Base-by-base conservation (phyloP, 257 asterid genomes). In the Capsicum baccatum region DNA sequence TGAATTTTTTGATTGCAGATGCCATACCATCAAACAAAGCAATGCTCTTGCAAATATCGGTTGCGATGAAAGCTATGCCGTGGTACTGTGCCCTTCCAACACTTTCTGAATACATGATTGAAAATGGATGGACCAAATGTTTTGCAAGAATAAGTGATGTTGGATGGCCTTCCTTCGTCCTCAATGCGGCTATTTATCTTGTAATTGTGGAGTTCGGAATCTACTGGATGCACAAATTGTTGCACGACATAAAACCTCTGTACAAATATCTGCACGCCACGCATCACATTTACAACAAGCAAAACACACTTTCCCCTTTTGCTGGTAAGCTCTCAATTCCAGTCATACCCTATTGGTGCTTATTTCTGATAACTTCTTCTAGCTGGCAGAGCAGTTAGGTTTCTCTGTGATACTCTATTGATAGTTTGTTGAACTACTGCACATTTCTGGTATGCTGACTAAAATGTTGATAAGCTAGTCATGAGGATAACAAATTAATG, bases 251-350 rank as follows among this genome's bases (percentile, higher is more conserved):
- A 85, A 95, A 94, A 78, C 99, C 99, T 60, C 95, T 97, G 39
- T 97, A 97, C 84, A 96, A 96, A 92, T 89, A 92, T 90, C 99
- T 96, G 47, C 98, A 96, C 57, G 98, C 97, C 69, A 94, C 97
- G 5, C 98, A 96, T 89, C 99, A 96, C 90, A 94, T 96, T 88
- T 93, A 96, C 89, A 96, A 96, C 96, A 96, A 96, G 97, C 98
- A 96, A 86, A 94, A 94, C 82, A 94, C 99, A 21, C 98, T 97
- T 81, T 96, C 99, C 85, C 99, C 98, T 0, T 97, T 97, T 91
- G 98, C 99, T 79, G 99, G 98, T 93, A 89, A 80, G 85, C 86
- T 86, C 89, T 66, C 44, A 39, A 80, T 47, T 76, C 81, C 52
- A 52, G 26, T 64, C 74, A 68, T 86, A 79, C 82, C 64, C 21